Percentiles rank a stretch among this genome's conserved stretches.
Evolutionary conservation across 768 basidiomycete species (phyloP).

Genomic region (Hydnomerulius pinastri): DNA sequence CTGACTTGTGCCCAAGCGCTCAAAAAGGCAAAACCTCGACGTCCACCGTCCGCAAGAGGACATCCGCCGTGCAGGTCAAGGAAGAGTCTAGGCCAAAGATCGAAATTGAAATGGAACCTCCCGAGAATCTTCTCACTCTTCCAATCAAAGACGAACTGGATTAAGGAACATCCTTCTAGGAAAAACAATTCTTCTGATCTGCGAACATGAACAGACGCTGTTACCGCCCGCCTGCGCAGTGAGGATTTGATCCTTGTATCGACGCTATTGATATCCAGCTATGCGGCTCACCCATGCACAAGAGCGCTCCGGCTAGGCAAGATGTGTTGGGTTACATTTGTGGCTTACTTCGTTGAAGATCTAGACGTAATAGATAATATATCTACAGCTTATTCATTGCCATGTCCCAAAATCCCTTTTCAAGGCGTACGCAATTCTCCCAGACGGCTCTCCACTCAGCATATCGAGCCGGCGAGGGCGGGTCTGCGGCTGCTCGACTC

Average conservation of each 20-base stretch:
- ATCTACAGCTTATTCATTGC: conserved; percentile 37
- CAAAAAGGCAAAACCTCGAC: conserved; percentile 28
- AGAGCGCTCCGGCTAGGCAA: no score
- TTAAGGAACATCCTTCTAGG: no score
- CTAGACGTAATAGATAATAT: no score
- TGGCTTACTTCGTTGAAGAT: no score
- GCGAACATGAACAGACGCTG: no score
- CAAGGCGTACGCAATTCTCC: conserved; percentile 73
- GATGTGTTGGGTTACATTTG: no score
- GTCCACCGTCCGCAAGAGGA: conserved; percentile 5
- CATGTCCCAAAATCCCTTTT: conserved; percentile 89
- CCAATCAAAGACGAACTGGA: not conserved
- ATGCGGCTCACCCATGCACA: no score
- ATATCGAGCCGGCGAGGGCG: conserved; percentile 61
- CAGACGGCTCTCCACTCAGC: conserved; percentile 72
- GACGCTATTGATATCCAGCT: no score
- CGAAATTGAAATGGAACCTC: conserved; percentile 38
- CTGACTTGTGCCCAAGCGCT: conserved; percentile 70
- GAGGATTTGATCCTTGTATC: no score
- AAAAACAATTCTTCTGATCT: no score
- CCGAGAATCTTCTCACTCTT: not conserved
- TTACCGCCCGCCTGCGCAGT: no score
- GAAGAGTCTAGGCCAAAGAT: conserved; percentile 36
- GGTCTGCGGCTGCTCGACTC: conserved; percentile 53
- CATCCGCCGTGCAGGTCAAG: not conserved